Evolutionary conservation across 371 early-diverging fungal genomes (phyloP), one percentile per base, ranked within the genome.

Genomic region (Mucor sp.): DNA sequence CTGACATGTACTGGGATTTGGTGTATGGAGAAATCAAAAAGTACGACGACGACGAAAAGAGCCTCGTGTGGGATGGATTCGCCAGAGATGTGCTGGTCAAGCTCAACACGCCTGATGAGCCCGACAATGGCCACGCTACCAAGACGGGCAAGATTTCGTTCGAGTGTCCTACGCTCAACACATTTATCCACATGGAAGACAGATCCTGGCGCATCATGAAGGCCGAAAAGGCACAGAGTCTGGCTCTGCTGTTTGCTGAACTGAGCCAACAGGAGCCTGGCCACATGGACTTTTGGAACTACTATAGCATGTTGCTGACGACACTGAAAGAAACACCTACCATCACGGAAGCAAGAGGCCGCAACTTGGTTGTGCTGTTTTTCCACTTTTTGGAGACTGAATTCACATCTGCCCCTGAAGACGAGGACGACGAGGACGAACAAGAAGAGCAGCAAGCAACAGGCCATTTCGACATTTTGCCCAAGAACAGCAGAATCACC

Each of bases 221-320:
- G 7, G 60, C 65, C 25, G 75, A 82, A 48, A 69, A 71, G 23
- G 69, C 69, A 9, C 70, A 75, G 69, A 79, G 74, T 12, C 69
- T 77, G 37, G 74, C 83, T 6, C 65, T 83, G 63, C 71, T 85
- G 37, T 85, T 85, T 69, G 79, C 85, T 41, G 57, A 76, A 76
- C 63, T 74, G 7, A 75, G 69, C 63, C 72, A 58, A 44, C 85
- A 86, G 48, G 81, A 84, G 30, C 63, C 72, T 12, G 86, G 85
- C 41, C 86, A 86, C 25, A 79, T 91, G 67, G 93, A 94, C 63
- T 87, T 88, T 68, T 88, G 91, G 84, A 93, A 94, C 73, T 88
- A 90, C 69, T 91, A 91, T 74, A 78, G 80, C 15, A 75, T 87
- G 69, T 67, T 95, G 6, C 72, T 96, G 39, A 84, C 88, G 59